Conservation (phyloP, 2,329 filamentous ascomycete species). For the Diplodia sapinea region DNA sequence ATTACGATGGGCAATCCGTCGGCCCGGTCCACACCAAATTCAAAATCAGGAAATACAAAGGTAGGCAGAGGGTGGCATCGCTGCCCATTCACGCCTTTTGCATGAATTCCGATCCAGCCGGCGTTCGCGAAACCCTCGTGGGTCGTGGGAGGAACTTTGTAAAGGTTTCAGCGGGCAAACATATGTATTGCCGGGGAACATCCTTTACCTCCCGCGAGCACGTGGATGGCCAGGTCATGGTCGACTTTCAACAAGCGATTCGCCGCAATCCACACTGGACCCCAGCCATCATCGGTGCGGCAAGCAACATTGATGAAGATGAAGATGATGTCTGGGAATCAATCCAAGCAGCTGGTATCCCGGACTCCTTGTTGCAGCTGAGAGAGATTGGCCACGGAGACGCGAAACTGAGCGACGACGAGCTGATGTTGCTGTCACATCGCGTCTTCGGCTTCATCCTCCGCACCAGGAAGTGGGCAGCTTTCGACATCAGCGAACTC, state of each 20-base stretch:
- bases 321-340: not conserved
- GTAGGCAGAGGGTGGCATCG: constrained; percentile 36
- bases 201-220: not conserved
- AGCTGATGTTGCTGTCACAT: not conserved
- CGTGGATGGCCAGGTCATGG: not conserved
- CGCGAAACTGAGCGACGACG: not conserved
- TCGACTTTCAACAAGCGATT: not conserved
- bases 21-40: constrained; percentile 39
- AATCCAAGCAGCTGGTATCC: not conserved
- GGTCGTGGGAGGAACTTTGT: not conserved
- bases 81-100: constrained; percentile 41
- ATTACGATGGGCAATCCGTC: constrained; percentile 43
- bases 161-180: not conserved
- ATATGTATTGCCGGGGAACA: constrained; percentile 9
- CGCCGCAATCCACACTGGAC: not conserved
- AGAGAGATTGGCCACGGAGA: not conserved
- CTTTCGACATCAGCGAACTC: not conserved
- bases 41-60: constrained; percentile 38
- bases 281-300: not conserved
- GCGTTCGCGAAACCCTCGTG: not conserved
- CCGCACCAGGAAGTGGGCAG: constrained; percentile 31
- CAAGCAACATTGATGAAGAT: not conserved
- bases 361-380: not conserved
- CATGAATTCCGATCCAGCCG: constrained; percentile 3
- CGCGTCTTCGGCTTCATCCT: constrained; percentile 31